Percentiles rank a stretch among this genome's conserved stretches.
Evolutionary conservation across 805 yeast genomes (phyloP).

Genomic region (Hanseniaspora occidentalis): DNA sequence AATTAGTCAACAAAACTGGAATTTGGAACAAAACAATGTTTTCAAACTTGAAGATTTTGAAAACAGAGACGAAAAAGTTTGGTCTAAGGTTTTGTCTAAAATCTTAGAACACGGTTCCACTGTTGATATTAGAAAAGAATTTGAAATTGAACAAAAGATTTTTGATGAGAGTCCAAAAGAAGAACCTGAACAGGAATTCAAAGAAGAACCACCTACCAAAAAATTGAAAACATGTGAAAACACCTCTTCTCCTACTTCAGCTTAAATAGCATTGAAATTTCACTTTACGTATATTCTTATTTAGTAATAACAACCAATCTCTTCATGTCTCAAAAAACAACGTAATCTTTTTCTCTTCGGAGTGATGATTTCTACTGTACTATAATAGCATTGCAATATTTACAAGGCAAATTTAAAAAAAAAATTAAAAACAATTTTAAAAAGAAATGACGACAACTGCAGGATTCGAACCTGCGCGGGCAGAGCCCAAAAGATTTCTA

Average conservation of each 20-base stretch:
- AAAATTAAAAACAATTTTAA: neutral
- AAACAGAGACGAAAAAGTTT: slow-evolving; percentile 39
- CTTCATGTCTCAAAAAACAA: too few species aligned
- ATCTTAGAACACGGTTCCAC: slow-evolving; percentile 38
- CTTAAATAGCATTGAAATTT: too few species aligned
- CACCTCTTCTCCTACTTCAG: too few species aligned
- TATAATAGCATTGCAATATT: too few species aligned
- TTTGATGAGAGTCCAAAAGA: neutral
- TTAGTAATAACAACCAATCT: too few species aligned
- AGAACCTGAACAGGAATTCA: neutral
- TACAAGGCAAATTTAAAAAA: neutral
- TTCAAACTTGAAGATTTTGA: slow-evolving; percentile 58
- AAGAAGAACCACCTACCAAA: neutral
- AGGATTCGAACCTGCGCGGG: slow-evolving; percentile 62
- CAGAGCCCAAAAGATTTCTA: slow-evolving; percentile 45
- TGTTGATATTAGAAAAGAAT: slow-evolving; percentile 27
- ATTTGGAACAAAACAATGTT: slow-evolving; percentile 50
- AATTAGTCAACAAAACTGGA: slow-evolving; percentile 74
- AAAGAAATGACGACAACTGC: slow-evolving; percentile 49
- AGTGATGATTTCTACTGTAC: too few species aligned
- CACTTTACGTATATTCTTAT: too few species aligned
- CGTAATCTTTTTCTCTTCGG: too few species aligned
- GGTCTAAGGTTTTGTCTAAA: slow-evolving; percentile 53
- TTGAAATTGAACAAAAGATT: slow-evolving; percentile 9
- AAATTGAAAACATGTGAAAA: too few species aligned